These are phyloP conservation scores for Nyssa sinensis DNA, from an alignment of 148 eudicot species.

Conservation along the genomic window DNA sequence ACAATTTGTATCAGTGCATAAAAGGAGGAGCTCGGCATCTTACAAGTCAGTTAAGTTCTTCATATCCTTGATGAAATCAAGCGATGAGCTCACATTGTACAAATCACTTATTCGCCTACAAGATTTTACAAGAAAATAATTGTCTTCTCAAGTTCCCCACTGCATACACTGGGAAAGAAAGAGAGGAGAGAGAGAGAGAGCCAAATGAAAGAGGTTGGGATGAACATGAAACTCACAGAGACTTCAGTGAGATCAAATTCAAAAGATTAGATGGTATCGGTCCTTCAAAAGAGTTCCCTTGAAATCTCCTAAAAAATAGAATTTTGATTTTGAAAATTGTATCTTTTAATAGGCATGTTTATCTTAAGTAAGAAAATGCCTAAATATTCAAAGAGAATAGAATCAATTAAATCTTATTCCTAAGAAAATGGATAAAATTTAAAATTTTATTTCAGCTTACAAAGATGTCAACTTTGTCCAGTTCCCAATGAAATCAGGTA, in stretches of 20 bases:
- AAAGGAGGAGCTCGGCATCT: no score
- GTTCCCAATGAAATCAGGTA: constrained; percentile 33
- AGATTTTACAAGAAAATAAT: no score
- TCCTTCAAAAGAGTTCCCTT: constrained; percentile 33
- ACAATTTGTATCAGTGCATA: no score
- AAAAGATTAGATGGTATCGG: constrained; percentile 29
- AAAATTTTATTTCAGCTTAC: constrained; percentile 16
- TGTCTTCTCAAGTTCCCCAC: no score
- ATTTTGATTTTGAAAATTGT: no score
- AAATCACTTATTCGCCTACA: no score
- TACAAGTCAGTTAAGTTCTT: no score
- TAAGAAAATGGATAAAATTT: background rate
- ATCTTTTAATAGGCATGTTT: background rate
- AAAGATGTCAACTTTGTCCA: constrained; percentile 20
- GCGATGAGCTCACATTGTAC: no score
- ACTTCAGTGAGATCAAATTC: constrained; percentile 22
- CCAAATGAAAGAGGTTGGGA: no score
- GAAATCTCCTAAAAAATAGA: constrained; percentile 27
- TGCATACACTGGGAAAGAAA: no score
- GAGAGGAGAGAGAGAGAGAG: no score
- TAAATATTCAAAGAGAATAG: background rate
- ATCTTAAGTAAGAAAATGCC: background rate
- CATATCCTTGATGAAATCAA: no score
- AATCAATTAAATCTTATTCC: background rate
- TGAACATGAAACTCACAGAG: constrained; percentile 20